Base-by-base conservation (phyloP, 257 asterid genomes). In the Leonotis leonurus region DNA sequence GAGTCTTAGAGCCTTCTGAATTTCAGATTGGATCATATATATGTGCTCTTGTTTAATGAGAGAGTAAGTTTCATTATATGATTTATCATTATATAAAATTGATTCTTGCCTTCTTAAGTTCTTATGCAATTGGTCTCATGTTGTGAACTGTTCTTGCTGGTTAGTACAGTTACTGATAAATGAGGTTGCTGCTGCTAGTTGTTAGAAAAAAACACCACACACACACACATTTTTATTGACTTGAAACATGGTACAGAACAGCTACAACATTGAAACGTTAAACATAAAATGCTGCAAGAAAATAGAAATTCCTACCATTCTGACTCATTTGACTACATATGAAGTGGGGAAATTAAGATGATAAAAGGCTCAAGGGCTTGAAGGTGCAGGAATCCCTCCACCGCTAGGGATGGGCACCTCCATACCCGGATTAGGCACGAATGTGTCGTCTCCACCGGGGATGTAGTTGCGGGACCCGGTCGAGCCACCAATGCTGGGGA, bases 401-500 rank as follows among this genome's bases (percentile, higher is more conserved):
- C 79, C 83, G 12, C 33, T 32, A 18, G 86, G 90, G 63, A 14
- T 69, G 0, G 87, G 90, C 65, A 77, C 85, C 77, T 77, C 88
- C 3, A 65, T 69, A 0, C 85, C 87, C 0, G 90, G 90, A 77
- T 78, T 84, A 14, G 95, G 95, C 56, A 80, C 27, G 4, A 40
- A 26, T 0, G 87, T 82, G 54, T 87, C 90, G 21, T 87, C 94
- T 6, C 88, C 90, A 0, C 95, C 95, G 0, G 94, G 95, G 66
- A 87, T 17, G 29, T 74, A 69, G 67, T 57, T 56, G 24, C 20
- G 52, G 13, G 62, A 44, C 3, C 71, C 72, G 12, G 64, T 58
- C 1, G 78, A 24, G 14, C 75, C 73, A 3, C 80, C 78, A 1
- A 48, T 1, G 17, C 78, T 78, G 0, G 88, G 88, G 29, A 69